Evolutionary conservation across 2,329 filamentous ascomycete species (phyloP), one percentile per base, ranked within the genome.

Genomic region (Fusarium sp.): DNA sequence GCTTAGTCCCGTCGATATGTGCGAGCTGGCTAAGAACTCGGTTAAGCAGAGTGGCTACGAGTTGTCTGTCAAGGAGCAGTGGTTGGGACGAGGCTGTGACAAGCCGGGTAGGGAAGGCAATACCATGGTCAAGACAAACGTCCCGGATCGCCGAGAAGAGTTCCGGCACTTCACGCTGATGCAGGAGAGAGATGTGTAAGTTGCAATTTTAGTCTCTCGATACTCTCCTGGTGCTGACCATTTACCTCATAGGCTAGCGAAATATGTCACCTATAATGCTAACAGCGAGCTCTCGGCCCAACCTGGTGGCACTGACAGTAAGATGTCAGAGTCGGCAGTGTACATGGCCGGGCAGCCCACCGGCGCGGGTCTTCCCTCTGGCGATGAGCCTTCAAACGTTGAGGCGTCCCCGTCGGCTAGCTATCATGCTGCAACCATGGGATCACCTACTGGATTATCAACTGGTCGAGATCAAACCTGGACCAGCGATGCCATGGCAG

Each of bases 11-110:
- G 94, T 98, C 4, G 96, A 99, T 76, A 99, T 99, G 96, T 98
- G 96, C 77, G 96, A 99, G 81, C 81, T 99, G 62, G 96, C 96
- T 23, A 97, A 97, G 81, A 95, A 98, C 78, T 97, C 93, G 9
- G 96, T 99, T 40, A 89, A 91, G 74, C 96, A 99, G 79, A 97
- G 93, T 77, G 96, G 96, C 6, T 99, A 97, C 76, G 96, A 99
- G 78, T 85, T 91, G 73, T 87, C 89, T 11, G 85, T 98, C 75
- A 99, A 99, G 81, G 89, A 94, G 76, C 89, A 93, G 78, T 99
- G 95, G 95, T 83, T 99, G 4, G 96, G 96, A 3, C 83, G 86
- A 31, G 88, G 92, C 69, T 98, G 90, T 77, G 85, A 91, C 75
- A 82, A 91, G 38, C 91, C 92, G 0, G 96, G 96, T 2, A 90